Percentiles rank a stretch among this genome's conserved stretches.
These are phyloP conservation scores for Herpetospermum pedunculosum DNA, from an alignment of 306 rosid genomes.

Conservation along the genomic window DNA sequence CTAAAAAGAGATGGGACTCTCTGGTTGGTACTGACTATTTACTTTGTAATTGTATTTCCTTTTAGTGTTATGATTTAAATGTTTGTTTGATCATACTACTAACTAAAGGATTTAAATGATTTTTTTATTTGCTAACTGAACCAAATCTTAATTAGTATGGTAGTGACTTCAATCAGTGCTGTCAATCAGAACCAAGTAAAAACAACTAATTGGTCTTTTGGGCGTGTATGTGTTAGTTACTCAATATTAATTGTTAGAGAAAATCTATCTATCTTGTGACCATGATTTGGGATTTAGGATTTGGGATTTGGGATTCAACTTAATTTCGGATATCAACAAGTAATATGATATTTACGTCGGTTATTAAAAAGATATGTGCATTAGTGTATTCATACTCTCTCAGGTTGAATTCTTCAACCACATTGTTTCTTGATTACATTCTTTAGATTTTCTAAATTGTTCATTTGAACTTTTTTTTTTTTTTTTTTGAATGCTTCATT, in stretches of 20 bases:
- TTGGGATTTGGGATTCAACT: neutral
- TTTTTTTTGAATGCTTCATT: no score
- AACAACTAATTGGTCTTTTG: neutral
- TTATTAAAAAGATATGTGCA: neutral
- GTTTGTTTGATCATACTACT: neutral
- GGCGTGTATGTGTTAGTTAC: neutral
- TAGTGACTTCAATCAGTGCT: neutral
- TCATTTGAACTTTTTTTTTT: neutral
- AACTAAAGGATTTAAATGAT: neutral
- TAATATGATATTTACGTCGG: neutral
- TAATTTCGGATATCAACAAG: neutral
- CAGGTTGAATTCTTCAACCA: neutral
- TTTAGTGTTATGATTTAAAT: neutral
- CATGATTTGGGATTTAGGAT: neutral
- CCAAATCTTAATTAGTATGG: conserved; percentile 3
- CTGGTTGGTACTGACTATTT: conserved; percentile 40
- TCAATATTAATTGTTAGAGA: neutral
- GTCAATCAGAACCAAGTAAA: neutral
- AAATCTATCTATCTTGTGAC: neutral
- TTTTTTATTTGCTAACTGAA: conserved; percentile 1
- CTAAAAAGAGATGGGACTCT: conserved; percentile 93
- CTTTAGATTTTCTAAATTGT: neutral
- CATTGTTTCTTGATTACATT: neutral
- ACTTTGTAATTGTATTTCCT: neutral
- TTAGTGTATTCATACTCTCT: neutral